Percentiles rank a stretch among this genome's conserved stretches.
phyloP scores from a whole-genome alignment of 805 yeast species.

The Lipomyces yamanashiensis region DNA sequence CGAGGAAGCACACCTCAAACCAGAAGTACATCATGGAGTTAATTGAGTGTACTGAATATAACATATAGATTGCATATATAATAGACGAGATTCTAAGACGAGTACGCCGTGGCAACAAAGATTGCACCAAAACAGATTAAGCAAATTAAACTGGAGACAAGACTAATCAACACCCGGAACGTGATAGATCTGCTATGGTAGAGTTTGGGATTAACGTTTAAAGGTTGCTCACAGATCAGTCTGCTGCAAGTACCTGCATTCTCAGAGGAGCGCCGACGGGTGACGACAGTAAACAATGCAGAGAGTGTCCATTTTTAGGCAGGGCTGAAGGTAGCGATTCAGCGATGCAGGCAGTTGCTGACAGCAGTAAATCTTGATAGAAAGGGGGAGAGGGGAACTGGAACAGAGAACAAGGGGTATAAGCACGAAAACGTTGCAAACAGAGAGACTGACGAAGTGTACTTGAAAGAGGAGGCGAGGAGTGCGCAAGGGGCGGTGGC shows the following conservation, averaged over 20 bases:
- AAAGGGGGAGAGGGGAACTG: not conserved
- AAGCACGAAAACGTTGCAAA: not conserved
- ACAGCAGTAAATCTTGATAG: not conserved
- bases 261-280: not conserved
- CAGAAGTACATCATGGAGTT: no score
- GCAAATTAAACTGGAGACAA: no score
- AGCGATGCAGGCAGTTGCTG: not conserved
- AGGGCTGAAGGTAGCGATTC: not conserved
- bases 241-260: not conserved
- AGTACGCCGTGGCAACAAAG: no score
- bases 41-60: no score
- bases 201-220: not conserved
- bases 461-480: no score
- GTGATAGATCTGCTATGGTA: not conserved
- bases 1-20: no score
- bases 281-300: not conserved
- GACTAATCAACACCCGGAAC: no score
- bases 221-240: not conserved
- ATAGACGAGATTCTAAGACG: no score
- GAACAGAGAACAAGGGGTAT: slow-evolving; percentile 1
- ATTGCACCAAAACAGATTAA: no score
- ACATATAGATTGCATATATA: no score
- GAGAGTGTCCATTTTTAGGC: not conserved
- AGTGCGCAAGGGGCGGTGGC: no score
- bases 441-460: not conserved